These are phyloP conservation scores for Pythium oligandrum DNA, from an alignment of 352 stramenopile species.

Conservation along the genomic window DNA sequence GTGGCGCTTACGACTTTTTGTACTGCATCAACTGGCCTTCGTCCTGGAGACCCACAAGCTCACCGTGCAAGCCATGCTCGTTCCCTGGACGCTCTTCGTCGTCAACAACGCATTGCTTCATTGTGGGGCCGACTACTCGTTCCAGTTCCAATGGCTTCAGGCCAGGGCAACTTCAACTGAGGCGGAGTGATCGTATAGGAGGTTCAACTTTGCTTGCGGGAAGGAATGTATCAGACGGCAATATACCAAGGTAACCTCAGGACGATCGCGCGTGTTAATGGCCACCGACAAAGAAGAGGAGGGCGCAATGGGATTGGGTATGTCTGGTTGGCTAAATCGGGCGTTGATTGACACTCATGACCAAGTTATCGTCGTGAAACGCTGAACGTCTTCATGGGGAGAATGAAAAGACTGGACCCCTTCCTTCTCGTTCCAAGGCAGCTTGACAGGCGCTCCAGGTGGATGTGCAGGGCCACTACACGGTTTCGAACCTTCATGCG, in stretches of 20 bases:
- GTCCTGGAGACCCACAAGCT: conserved; percentile 3
- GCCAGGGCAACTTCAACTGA: background rate
- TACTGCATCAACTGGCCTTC: conserved; percentile 13
- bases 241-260: too few species aligned
- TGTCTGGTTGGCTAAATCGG: too few species aligned
- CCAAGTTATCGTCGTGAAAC: too few species aligned
- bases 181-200: background rate
- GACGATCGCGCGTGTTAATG: too few species aligned
- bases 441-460: conserved; percentile 16
- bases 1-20: conserved; percentile 8
- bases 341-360: too few species aligned
- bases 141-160: conserved; percentile 17
- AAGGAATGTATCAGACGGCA: too few species aligned
- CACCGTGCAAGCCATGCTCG: conserved; percentile 12
- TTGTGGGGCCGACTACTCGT: conserved; percentile 16
- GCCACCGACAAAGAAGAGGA: too few species aligned
- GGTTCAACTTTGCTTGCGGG: too few species aligned
- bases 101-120: conserved; percentile 6
- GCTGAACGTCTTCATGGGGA: too few species aligned
- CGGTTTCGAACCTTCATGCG: conserved; percentile 13
- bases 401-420: too few species aligned
- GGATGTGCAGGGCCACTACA: conserved; percentile 24
- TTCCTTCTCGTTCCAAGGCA: too few species aligned
- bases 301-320: too few species aligned
- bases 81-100: conserved; percentile 6